Evolutionary conservation across 139 green algal genomes (phyloP).

Genomic region (Marvania coccoides): DNA sequence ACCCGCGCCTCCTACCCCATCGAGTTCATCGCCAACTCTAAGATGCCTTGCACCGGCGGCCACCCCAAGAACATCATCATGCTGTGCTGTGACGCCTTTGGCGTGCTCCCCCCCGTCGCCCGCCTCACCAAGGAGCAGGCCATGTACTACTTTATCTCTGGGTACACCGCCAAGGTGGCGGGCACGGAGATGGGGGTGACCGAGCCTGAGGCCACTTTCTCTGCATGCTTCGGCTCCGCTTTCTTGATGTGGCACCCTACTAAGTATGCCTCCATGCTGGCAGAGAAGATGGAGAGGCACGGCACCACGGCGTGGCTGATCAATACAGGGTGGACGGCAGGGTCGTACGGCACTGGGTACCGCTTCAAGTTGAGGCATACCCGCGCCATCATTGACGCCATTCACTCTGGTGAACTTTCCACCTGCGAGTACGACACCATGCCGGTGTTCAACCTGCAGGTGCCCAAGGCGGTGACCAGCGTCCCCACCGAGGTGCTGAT

Average conservation of each 20-base stretch:
- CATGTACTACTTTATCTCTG: conserved; percentile 97
- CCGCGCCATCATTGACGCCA: conserved; percentile 91
- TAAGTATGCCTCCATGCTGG: conserved; percentile 85
- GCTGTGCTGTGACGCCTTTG: conserved; percentile 88
- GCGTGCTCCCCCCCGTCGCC: conserved; percentile 83
- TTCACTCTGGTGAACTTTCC: conserved; percentile 78
- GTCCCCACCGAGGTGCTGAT: conserved; percentile 73
- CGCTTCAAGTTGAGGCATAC: conserved; percentile 90
- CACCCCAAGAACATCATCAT: conserved; percentile 91
- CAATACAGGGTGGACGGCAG: conserved; percentile 68
- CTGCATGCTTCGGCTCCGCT: conserved; percentile 69
- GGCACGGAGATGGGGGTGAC: conserved; percentile 90
- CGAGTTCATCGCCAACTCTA: conserved; percentile 87
- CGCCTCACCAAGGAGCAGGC: conserved; percentile 81
- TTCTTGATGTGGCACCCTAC: conserved; percentile 81
- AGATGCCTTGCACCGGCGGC: conserved; percentile 77
- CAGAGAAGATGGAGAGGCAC: conserved; percentile 79
- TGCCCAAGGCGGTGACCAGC: conserved; percentile 42
- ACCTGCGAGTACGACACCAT: conserved; percentile 45
- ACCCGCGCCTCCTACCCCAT: conserved; percentile 93
- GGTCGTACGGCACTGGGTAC: conserved; percentile 74
- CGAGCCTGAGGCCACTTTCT: conserved; percentile 91
- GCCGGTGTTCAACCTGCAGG: conserved; percentile 78
- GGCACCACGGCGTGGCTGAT: conserved; percentile 77
- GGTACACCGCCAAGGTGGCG: conserved; percentile 96